Evolutionary conservation across 164 flowering plant genomes (phyloP).

Genomic region (Nelumbo lutea): DNA sequence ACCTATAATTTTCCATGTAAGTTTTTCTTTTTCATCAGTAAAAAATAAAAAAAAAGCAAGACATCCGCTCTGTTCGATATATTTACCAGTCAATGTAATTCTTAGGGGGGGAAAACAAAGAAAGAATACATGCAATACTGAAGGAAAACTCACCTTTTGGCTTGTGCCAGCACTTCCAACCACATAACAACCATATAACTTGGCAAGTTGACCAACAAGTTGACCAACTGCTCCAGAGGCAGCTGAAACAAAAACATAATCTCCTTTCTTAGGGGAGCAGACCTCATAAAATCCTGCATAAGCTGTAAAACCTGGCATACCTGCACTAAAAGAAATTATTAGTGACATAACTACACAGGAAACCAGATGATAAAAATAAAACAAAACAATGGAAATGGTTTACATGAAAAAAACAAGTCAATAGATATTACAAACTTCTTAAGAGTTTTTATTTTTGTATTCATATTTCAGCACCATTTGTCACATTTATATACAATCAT

Average conservation of each 20-base stretch:
- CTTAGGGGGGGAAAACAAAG: background rate
- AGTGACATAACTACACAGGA: slow-evolving; percentile 4
- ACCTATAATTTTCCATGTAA: slow-evolving; percentile 25
- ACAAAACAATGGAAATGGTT: background rate
- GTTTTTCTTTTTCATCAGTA: background rate
- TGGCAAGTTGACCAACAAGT: slow-evolving; percentile 80
- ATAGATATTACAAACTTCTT: too few species aligned
- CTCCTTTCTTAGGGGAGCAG: slow-evolving; percentile 62
- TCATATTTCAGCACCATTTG: too few species aligned
- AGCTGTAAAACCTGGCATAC: slow-evolving; percentile 84
- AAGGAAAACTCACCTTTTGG: slow-evolving; percentile 35
- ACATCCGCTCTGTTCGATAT: background rate
- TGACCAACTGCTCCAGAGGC: slow-evolving; percentile 90
- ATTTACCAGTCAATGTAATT: background rate
- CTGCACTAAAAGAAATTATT: slow-evolving; percentile 20
- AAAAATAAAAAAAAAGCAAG: background rate
- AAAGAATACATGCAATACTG: background rate
- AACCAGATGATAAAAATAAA: background rate
- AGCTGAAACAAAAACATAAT: slow-evolving; percentile 61
- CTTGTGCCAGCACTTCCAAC: slow-evolving; percentile 76
- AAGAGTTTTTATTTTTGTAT: too few species aligned
- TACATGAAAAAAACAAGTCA: too few species aligned
- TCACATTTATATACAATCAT: too few species aligned
- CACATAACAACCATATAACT: slow-evolving; percentile 73
- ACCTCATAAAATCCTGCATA: slow-evolving; percentile 75